A percentile compares a stretch with the other conserved stretches of the same genome.
Conservation (phyloP, 2,329 filamentous ascomycete species). For the Xylaria sp. region DNA sequence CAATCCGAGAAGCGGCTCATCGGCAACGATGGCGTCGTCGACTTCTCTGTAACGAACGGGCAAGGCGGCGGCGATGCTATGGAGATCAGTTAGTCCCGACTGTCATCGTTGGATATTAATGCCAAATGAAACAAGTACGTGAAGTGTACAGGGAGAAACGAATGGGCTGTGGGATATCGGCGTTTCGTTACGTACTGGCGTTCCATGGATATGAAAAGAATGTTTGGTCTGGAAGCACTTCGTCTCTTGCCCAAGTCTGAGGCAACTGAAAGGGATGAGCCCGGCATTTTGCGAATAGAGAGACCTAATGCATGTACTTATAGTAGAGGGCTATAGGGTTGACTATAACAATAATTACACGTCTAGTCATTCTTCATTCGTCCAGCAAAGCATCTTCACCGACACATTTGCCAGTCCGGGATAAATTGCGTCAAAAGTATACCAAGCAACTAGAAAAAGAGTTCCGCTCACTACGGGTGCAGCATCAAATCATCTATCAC, state of each 20-base stretch:
- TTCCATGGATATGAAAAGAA: constrained; percentile 47
- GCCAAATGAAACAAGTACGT: constrained; percentile 1
- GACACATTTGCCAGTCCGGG: neutral
- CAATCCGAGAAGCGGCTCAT: constrained; percentile 95
- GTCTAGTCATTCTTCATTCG: constrained; percentile 4
- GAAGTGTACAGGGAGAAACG: constrained; percentile 6
- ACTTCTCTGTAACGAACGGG: constrained; percentile 67
- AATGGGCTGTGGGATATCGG: constrained; percentile 26
- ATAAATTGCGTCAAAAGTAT: neutral
- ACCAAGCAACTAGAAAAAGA: neutral
- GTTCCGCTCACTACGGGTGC: neutral
- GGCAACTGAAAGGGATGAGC: constrained; percentile 23
- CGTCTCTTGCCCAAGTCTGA: constrained; percentile 26
- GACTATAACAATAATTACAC: constrained; percentile 35
- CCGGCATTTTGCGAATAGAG: constrained; percentile 39
- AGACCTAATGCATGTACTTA: constrained; percentile 39
- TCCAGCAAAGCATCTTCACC: neutral
- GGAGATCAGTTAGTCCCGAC: constrained; percentile 47
- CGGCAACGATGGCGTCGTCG: constrained; percentile 83
- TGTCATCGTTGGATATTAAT: constrained; percentile 4
- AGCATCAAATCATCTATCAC: neutral
- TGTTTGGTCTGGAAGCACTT: constrained; percentile 30
- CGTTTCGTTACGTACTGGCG: constrained; percentile 41
- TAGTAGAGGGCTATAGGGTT: constrained; percentile 35
- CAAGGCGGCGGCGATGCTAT: constrained; percentile 50